phyloP scores from a whole-genome alignment of 495 filamentous ascomycete species.

The Paragyromitra xinjiangensis region DNA sequence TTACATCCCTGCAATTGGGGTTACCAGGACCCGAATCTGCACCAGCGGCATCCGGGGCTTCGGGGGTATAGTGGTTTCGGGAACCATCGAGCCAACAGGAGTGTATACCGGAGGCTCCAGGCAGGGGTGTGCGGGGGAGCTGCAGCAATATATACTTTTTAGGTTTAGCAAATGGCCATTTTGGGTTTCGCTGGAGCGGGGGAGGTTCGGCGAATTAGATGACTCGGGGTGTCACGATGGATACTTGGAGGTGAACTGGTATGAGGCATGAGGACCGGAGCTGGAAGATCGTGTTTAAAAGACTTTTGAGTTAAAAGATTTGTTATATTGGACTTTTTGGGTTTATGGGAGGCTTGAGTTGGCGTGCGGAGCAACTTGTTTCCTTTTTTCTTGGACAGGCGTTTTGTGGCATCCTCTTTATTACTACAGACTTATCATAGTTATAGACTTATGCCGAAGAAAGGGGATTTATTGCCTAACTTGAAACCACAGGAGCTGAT shows the following conservation, averaged over 20 bases:
- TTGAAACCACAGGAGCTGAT: background rate
- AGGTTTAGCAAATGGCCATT: background rate
- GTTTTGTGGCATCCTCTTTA: background rate
- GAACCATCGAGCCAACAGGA: background rate
- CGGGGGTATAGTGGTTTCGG: background rate
- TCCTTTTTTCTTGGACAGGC: background rate
- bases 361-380: background rate
- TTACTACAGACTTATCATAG: background rate
- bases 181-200: background rate
- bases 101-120: background rate
- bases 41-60: background rate
- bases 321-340: background rate
- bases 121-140: background rate
- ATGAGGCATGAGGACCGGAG: background rate
- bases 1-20: conserved; percentile 1
- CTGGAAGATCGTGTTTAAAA: background rate
- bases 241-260: background rate
- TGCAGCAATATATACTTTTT: background rate
- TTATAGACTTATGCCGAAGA: background rate
- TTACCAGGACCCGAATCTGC: background rate
- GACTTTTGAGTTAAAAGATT: conserved; percentile 6
- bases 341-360: background rate
- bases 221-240: background rate
- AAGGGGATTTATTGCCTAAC: background rate
- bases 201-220: background rate